A percentile compares a stretch with the other conserved stretches of the same genome.
These are phyloP conservation scores for Boletellus sp. DNA, from an alignment of 768 basidiomycete genomes.

Conservation along the genomic window DNA sequence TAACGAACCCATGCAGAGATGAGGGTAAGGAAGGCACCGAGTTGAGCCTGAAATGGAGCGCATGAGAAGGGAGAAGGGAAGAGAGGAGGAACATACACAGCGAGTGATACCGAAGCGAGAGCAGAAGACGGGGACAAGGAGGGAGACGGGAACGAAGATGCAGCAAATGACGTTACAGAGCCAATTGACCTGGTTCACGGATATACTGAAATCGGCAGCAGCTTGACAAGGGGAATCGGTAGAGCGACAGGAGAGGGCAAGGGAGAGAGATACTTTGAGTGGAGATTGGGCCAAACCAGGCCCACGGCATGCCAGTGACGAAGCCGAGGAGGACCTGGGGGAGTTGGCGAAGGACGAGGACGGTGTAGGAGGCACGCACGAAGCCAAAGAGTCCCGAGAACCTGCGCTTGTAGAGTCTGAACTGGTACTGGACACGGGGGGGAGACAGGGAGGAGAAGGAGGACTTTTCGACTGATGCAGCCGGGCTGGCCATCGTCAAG, in stretches of 20 bases:
- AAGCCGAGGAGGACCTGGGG: conserved; percentile 58
- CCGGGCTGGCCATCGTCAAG: background rate
- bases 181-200: conserved; percentile 76
- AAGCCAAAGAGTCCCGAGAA: conserved; percentile 64
- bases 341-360: background rate
- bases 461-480: background rate
- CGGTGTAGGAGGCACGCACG: conserved; percentile 29
- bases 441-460: background rate
- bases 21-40: conserved; percentile 52
- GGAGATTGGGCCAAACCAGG: conserved; percentile 86
- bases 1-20: conserved; percentile 76
- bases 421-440: conserved; percentile 22
- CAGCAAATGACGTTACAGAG: conserved; percentile 65
- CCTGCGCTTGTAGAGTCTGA: conserved; percentile 66
- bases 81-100: conserved; percentile 47
- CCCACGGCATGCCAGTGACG: conserved; percentile 62
- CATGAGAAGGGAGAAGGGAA: background rate
- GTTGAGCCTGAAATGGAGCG: conserved; percentile 48
- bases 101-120: conserved; percentile 56
- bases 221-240: conserved; percentile 35
- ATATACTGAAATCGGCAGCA: conserved; percentile 60
- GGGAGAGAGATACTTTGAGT: conserved; percentile 47
- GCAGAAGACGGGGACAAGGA: conserved; percentile 56
- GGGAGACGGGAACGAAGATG: conserved; percentile 59
- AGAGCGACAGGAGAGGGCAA: background rate